These are phyloP conservation scores for Rhynchosporium graminicola DNA, from an alignment of 2,329 filamentous ascomycete species.

Conservation along the genomic window DNA sequence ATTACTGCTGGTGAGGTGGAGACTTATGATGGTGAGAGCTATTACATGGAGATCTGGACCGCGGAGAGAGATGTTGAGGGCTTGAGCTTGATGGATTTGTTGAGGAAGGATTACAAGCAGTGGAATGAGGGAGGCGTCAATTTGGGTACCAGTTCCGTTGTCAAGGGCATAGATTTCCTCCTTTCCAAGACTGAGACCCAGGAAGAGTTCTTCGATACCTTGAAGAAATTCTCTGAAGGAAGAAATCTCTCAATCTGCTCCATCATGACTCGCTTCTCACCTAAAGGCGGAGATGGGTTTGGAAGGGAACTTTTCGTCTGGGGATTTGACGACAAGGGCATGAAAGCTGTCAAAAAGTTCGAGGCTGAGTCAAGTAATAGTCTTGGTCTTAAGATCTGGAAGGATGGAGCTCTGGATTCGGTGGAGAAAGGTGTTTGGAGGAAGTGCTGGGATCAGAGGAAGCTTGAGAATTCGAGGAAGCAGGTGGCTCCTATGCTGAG, in stretches of 20 bases:
- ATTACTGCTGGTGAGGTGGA: slow-evolving; percentile 22
- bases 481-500: slow-evolving; percentile 69
- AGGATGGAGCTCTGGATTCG: slow-evolving; percentile 49
- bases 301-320: slow-evolving; percentile 68
- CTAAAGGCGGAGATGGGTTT: slow-evolving; percentile 53
- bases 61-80: slow-evolving; percentile 69
- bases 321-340: slow-evolving; percentile 54
- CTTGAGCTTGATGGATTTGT: slow-evolving; percentile 64
- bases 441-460: slow-evolving; percentile 67
- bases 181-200: slow-evolving; percentile 52
- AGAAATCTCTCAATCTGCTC: slow-evolving; percentile 61
- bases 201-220: slow-evolving; percentile 48
- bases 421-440: slow-evolving; percentile 48
- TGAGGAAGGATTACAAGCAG: slow-evolving; percentile 84
- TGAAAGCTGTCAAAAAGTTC: slow-evolving; percentile 57
- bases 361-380: slow-evolving; percentile 46
- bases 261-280: slow-evolving; percentile 67
- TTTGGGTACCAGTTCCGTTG: slow-evolving; percentile 68
- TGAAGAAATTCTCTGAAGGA: slow-evolving; percentile 57
- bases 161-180: slow-evolving; percentile 64
- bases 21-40: slow-evolving; percentile 54
- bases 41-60: slow-evolving; percentile 59
- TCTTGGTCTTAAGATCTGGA: slow-evolving; percentile 59
- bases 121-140: slow-evolving; percentile 60
- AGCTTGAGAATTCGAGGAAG: slow-evolving; percentile 63